Percentiles rank a stretch among this genome's conserved stretches.
Evolutionary conservation across 768 basidiomycete species (phyloP).

Genomic region (Lactarius hengduanensis): DNA sequence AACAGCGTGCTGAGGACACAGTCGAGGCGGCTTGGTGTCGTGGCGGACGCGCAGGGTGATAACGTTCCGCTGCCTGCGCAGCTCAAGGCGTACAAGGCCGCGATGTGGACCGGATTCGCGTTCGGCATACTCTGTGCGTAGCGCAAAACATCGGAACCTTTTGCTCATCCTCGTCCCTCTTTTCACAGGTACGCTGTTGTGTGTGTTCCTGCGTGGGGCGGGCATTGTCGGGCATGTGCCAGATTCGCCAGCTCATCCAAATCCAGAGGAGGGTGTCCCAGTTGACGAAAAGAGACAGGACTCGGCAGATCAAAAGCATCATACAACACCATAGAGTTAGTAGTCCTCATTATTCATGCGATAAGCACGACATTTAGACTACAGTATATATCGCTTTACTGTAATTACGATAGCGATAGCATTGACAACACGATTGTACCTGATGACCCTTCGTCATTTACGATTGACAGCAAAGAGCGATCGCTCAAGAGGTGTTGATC

Average conservation of each 20-base stretch:
- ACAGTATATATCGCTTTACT: too few relatives aligned
- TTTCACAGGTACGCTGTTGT: slow-evolving; percentile 16
- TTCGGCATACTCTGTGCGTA: slow-evolving; percentile 59
- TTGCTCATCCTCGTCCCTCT: neutral
- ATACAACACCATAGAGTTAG: neutral
- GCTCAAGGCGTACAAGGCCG: slow-evolving; percentile 57
- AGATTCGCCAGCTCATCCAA: neutral
- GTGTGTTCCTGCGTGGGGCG: slow-evolving; percentile 36
- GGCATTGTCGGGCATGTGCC: slow-evolving; percentile 42
- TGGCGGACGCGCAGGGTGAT: slow-evolving; percentile 32
- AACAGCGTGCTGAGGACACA: slow-evolving; percentile 46
- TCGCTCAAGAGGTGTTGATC: neutral
- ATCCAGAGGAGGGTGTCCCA: neutral
- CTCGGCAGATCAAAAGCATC: neutral
- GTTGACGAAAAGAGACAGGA: neutral
- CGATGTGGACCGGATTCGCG: slow-evolving; percentile 63
- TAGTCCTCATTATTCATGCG: neutral
- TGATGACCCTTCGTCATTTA: neutral
- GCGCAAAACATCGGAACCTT: neutral
- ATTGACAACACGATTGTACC: too few relatives aligned
- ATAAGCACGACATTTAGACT: neutral
- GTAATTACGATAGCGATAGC: too few relatives aligned
- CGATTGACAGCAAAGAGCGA: too few relatives aligned
- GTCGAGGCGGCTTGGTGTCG: slow-evolving; percentile 37
- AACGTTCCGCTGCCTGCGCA: slow-evolving; percentile 40